Evolutionary conservation across 768 basidiomycete genomes (phyloP).

Genomic region (Myochromella boudieri): DNA sequence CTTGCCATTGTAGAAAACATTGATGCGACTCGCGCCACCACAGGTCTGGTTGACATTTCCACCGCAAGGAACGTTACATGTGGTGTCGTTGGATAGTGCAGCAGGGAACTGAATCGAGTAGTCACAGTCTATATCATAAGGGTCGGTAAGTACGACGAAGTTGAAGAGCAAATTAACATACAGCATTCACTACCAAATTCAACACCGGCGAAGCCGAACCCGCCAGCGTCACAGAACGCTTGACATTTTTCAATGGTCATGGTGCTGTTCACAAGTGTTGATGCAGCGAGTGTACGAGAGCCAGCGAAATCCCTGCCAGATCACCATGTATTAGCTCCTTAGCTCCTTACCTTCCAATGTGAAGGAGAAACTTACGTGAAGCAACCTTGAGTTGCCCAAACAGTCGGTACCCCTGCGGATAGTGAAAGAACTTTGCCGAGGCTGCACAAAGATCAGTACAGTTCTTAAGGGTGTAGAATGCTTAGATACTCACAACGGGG

Average conservation of each 20-base stretch:
- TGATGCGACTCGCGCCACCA: conserved; percentile 11
- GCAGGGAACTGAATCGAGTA: conserved; percentile 11
- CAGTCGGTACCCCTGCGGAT: conserved; percentile 2
- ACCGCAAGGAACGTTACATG: conserved; percentile 9
- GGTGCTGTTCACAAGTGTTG: background rate
- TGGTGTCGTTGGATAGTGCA: background rate
- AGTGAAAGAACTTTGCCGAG: conserved; percentile 4
- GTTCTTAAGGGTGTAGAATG: background rate
- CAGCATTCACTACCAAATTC: conserved; percentile 14
- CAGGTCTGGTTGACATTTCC: conserved; percentile 9
- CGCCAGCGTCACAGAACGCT: conserved; percentile 5
- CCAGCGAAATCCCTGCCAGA: conserved; percentile 10
- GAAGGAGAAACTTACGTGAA: conserved; percentile 6
- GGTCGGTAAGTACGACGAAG: background rate
- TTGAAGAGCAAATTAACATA: background rate
- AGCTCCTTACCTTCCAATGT: background rate
- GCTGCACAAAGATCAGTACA: background rate
- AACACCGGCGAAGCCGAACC: conserved; percentile 12
- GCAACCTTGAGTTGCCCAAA: conserved; percentile 8
- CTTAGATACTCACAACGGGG: conserved; percentile 4
- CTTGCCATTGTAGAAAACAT: conserved; percentile 7
- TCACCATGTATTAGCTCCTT: background rate
- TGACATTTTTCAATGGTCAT: conserved; percentile 11
- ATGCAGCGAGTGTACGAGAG: conserved; percentile 7
- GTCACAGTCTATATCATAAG: conserved; percentile 8